phyloP scores from a whole-genome alignment of 106 monocot species.

The Dioscorea alata region DNA sequence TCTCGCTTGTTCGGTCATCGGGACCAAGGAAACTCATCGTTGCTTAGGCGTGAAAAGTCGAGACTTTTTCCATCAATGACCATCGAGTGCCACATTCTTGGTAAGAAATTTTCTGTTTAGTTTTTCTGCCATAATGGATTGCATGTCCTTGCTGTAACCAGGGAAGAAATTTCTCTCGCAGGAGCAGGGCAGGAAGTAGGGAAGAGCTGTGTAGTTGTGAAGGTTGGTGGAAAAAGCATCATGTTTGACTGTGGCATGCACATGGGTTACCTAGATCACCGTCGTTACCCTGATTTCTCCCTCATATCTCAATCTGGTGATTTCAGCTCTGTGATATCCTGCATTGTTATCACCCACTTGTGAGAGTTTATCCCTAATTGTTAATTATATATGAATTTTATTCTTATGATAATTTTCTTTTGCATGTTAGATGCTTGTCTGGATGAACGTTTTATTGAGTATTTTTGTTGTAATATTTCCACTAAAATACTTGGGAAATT shows the following conservation, averaged over 20 bases:
- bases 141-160: background rate
- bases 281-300: conserved; percentile 85
- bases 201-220: conserved; percentile 92
- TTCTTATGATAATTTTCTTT: too few species aligned
- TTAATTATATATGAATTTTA: too few species aligned
- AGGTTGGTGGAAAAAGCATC: conserved; percentile 71
- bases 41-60: too few species aligned
- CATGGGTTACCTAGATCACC: conserved; percentile 76
- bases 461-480: too few species aligned
- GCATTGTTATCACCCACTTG: conserved; percentile 94
- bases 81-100: conserved; percentile 86
- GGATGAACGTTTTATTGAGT: too few species aligned
- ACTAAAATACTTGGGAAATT: too few species aligned
- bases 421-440: too few species aligned
- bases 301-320: conserved; percentile 45
- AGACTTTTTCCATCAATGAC: conserved; percentile 27
- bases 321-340: conserved; percentile 55
- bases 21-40: too few species aligned
- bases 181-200: conserved; percentile 98
- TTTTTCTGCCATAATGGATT: background rate
- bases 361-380: background rate
- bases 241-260: conserved; percentile 99
- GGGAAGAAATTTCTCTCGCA: conserved; percentile 2
- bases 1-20: too few species aligned
- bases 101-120: conserved; percentile 13